Conservation (phyloP, 306 rosid genomes). For the Morella rubra region DNA sequence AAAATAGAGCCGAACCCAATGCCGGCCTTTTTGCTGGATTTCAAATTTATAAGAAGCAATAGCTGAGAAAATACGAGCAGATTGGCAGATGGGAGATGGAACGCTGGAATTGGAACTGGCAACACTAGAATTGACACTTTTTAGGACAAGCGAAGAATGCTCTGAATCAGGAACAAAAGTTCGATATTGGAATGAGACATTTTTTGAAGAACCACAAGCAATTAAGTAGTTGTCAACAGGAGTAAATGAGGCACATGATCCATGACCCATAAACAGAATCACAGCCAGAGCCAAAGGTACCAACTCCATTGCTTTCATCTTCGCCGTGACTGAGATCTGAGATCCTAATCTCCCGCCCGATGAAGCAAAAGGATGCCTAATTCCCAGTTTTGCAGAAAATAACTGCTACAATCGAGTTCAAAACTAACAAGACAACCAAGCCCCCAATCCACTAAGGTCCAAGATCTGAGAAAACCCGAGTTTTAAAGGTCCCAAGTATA, state of each 20-base stretch:
- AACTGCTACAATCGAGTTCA: background rate
- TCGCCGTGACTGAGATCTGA: constrained; percentile 32
- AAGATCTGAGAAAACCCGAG: constrained; percentile 26
- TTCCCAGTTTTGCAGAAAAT: constrained; percentile 1
- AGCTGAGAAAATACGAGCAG: constrained; percentile 67
- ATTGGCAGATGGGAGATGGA: constrained; percentile 68
- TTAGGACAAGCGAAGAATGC: constrained; percentile 51
- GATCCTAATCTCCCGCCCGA: constrained; percentile 11
- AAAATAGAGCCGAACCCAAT: constrained; percentile 86
- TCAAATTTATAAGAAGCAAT: constrained; percentile 62
- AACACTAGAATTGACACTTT: constrained; percentile 53
- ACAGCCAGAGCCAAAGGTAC: constrained; percentile 40
- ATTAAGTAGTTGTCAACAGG: constrained; percentile 76
- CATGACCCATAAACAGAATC: constrained; percentile 35
- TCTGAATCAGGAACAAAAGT: constrained; percentile 77
- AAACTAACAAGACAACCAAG: constrained; percentile 10
- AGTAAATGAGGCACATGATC: constrained; percentile 52
- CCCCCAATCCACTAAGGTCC: constrained; percentile 21
- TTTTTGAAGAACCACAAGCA: constrained; percentile 76
- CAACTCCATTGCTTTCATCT: constrained; percentile 47
- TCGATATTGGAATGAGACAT: constrained; percentile 60
- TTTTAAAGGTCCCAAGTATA: constrained; percentile 1
- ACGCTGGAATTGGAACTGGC: constrained; percentile 54
- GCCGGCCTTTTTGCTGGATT: constrained; percentile 58
- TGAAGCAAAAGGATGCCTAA: constrained; percentile 6